phyloP scores from a whole-genome alignment of 2,329 filamentous ascomycete genomes.

The Ophiosphaerella herpotricha region DNA sequence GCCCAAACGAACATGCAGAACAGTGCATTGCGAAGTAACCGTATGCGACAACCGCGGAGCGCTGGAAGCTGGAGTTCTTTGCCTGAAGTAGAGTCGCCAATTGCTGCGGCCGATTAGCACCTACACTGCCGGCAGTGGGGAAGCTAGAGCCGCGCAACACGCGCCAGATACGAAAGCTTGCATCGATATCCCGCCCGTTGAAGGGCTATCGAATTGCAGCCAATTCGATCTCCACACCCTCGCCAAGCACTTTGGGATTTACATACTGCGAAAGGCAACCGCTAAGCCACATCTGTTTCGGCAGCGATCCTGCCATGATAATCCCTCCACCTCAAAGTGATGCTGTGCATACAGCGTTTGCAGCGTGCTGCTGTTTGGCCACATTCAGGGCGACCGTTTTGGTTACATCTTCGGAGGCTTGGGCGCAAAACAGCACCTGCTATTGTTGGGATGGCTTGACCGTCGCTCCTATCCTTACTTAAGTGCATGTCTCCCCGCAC shows the following conservation, averaged over 20 bases:
- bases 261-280: conserved; percentile 38
- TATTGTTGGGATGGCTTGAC: conserved; percentile 12
- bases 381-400: conserved; percentile 5
- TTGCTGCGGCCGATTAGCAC: conserved; percentile 3
- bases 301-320: conserved; percentile 24
- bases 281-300: conserved; percentile 27
- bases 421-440: conserved; percentile 11
- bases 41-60: background rate
- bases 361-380: conserved; percentile 8
- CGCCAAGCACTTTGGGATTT: conserved; percentile 34
- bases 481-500: conserved; percentile 13
- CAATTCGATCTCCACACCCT: conserved; percentile 8
- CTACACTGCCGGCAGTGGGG: conserved; percentile 7
- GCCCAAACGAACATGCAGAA: background rate
- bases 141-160: conserved; percentile 15
- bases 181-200: conserved; percentile 7
- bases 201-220: conserved; percentile 9
- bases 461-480: conserved; percentile 10
- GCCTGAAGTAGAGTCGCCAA: background rate
- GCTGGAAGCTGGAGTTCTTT: conserved; percentile 1
- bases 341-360: conserved; percentile 19
- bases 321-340: conserved; percentile 25
- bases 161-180: conserved; percentile 10
- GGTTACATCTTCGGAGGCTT: conserved; percentile 5
- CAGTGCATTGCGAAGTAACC: background rate